Conservation (phyloP, 2,329 filamentous ascomycete genomes). For the Nothopassalora personata region DNA sequence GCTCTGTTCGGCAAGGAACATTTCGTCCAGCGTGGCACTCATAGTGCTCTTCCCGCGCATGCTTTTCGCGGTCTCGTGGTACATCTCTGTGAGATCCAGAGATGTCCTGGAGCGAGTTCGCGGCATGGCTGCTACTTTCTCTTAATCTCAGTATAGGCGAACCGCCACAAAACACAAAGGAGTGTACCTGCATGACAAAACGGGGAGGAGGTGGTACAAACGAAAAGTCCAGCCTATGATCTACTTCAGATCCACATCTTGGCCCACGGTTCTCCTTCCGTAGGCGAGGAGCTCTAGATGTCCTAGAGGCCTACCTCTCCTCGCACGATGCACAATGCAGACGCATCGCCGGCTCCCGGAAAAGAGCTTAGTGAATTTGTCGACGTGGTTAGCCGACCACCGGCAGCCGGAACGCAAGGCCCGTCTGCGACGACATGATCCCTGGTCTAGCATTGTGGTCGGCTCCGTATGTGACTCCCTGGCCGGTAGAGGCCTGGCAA, state of each 20-base stretch:
- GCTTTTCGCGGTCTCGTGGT: conserved; percentile 4
- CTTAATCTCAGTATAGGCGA: background rate
- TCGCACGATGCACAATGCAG: background rate
- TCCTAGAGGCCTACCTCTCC: background rate
- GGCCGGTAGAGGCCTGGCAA: background rate
- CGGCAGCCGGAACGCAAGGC: background rate
- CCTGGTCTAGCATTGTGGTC: background rate
- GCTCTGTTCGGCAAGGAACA: background rate
- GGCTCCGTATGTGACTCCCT: background rate
- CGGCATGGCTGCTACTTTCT: background rate
- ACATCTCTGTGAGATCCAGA: conserved; percentile 1
- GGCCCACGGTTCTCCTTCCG: background rate
- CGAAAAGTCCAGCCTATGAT: background rate
- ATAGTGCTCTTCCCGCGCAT: background rate
- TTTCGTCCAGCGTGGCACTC: conserved; percentile 9
- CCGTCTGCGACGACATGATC: background rate
- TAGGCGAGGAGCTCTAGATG: background rate
- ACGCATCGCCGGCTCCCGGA: background rate
- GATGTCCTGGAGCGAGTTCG: background rate
- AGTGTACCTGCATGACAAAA: background rate
- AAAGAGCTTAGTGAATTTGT: background rate
- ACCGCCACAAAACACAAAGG: background rate
- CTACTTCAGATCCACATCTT: background rate
- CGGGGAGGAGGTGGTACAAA: background rate
- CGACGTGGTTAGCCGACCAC: background rate